phyloP scores from a whole-genome alignment of 305 asterid genomes.

The Striga hermonthica region DNA sequence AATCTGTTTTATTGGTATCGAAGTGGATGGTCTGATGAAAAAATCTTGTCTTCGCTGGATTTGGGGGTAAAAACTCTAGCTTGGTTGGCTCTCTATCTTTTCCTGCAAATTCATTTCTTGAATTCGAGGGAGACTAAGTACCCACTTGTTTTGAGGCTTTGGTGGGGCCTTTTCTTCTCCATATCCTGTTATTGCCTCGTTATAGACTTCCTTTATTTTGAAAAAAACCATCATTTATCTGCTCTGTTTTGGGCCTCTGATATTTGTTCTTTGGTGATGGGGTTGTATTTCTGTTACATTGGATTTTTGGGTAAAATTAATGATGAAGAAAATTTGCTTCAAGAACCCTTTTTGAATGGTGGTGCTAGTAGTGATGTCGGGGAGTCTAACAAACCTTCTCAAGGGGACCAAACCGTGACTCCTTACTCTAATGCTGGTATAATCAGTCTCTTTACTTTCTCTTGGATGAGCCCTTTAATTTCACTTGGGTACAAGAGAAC shows the following conservation, averaged over 20 bases:
- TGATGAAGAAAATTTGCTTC: slow-evolving; percentile 39
- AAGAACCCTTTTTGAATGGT: slow-evolving; percentile 60
- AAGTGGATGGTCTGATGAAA: slow-evolving; percentile 77
- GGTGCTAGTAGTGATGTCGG: slow-evolving; percentile 33
- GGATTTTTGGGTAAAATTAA: slow-evolving; percentile 38
- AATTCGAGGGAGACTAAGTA: slow-evolving; percentile 47
- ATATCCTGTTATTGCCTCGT: slow-evolving; percentile 62
- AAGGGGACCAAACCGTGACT: slow-evolving; percentile 71
- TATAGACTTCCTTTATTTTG: slow-evolving; percentile 45
- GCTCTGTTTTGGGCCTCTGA: slow-evolving; percentile 63
- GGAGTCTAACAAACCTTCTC: slow-evolving; percentile 34
- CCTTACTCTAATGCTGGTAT: slow-evolving; percentile 62
- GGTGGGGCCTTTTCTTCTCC: slow-evolving; percentile 64
- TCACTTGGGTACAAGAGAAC: slow-evolving; percentile 59
- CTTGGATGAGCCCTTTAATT: slow-evolving; percentile 73
- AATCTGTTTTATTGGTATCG: slow-evolving; percentile 55
- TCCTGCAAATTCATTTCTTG: slow-evolving; percentile 41
- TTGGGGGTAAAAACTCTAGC: slow-evolving; percentile 48
- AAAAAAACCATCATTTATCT: slow-evolving; percentile 37
- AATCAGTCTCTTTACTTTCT: slow-evolving; percentile 57
- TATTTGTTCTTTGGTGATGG: slow-evolving; percentile 40
- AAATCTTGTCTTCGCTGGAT: slow-evolving; percentile 49
- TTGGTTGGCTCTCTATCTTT: slow-evolving; percentile 56
- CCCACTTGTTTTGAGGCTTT: slow-evolving; percentile 57
- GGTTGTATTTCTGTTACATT: slow-evolving; percentile 51